These are phyloP conservation scores for Malbranchea cinnamomea DNA, from an alignment of 2,329 filamentous ascomycete genomes.

Conservation along the genomic window DNA sequence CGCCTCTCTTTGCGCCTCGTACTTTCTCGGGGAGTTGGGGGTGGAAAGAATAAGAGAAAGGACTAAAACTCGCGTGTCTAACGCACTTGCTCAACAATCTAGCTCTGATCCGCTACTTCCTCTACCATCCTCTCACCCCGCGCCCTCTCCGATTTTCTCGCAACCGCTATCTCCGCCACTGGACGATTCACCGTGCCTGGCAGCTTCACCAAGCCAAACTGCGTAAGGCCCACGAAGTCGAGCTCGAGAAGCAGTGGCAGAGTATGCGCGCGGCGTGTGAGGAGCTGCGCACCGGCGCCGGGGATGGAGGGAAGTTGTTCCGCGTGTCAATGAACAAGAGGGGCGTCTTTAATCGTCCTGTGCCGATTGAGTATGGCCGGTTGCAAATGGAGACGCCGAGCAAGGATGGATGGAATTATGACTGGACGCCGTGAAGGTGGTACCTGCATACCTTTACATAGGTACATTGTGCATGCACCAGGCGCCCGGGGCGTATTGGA, in stretches of 20 bases:
- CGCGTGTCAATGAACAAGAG: constrained; percentile 83
- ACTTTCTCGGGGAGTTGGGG: too few relatives aligned
- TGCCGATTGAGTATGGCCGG: constrained; percentile 77
- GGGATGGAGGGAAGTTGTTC: constrained; percentile 51
- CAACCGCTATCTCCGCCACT: constrained; percentile 78
- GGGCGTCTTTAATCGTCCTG: constrained; percentile 56
- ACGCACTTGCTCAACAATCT: too few relatives aligned
- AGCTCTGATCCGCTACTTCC: constrained; percentile 55
- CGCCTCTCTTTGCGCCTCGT: too few relatives aligned
- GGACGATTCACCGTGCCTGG: constrained; percentile 98
- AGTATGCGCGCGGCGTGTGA: constrained; percentile 78
- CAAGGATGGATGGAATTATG: constrained; percentile 77
- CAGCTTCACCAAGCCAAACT: constrained; percentile 60
- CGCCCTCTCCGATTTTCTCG: constrained; percentile 79
- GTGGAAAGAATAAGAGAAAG: too few relatives aligned
- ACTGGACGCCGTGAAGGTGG: constrained; percentile 60
- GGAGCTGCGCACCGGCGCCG: constrained; percentile 47
- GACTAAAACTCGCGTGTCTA: too few relatives aligned
- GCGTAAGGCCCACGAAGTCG: constrained; percentile 47
- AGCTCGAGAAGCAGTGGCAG: constrained; percentile 66
- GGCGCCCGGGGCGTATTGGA: too few relatives aligned
- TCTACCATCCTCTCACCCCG: constrained; percentile 52
- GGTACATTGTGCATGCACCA: too few relatives aligned
- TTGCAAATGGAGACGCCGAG: constrained; percentile 65
- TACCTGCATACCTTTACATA: too few relatives aligned